Conservation (phyloP, 139 green algal species). For the Spirogloea muscicola region DNA sequence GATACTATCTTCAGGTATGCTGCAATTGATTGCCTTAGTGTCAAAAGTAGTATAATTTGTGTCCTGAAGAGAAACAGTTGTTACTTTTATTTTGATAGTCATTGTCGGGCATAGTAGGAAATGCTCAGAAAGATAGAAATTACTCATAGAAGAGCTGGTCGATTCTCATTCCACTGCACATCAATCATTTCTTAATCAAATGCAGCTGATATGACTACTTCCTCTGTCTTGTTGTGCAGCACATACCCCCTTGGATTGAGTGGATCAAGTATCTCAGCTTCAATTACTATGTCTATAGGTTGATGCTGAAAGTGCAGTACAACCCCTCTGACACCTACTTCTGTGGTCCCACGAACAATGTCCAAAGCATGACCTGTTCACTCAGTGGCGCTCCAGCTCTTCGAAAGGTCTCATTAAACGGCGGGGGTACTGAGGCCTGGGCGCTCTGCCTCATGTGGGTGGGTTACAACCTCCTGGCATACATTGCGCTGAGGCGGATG, state of each 20-base stretch:
- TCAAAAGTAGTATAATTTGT: no score
- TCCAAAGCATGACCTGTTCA: not conserved
- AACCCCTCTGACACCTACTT: not conserved
- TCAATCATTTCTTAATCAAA: no score
- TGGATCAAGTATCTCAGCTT: slow-evolving; percentile 62
- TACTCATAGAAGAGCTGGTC: no score
- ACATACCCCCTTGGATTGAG: slow-evolving; percentile 54
- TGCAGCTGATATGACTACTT: not conserved
- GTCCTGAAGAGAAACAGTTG: no score
- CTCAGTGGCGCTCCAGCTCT: not conserved
- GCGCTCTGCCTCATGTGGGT: slow-evolving; percentile 7
- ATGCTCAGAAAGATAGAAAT: no score
- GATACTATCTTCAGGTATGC: slow-evolving; percentile 49
- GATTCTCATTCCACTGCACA: no score
- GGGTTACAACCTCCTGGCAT: not conserved
- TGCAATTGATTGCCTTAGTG: no score
- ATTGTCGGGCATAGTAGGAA: no score
- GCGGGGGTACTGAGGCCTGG: not conserved
- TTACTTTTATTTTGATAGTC: no score
- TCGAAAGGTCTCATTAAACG: not conserved
- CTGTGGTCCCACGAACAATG: not conserved
- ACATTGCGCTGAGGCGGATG: slow-evolving; percentile 7
- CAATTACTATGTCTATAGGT: slow-evolving; percentile 53
- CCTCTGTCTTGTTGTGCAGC: slow-evolving; percentile 29
- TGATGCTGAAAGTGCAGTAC: slow-evolving; percentile 30